Evolutionary conservation across 2,329 filamentous ascomycete genomes (phyloP).

Genomic region (Stachybotrys chartarum): DNA sequence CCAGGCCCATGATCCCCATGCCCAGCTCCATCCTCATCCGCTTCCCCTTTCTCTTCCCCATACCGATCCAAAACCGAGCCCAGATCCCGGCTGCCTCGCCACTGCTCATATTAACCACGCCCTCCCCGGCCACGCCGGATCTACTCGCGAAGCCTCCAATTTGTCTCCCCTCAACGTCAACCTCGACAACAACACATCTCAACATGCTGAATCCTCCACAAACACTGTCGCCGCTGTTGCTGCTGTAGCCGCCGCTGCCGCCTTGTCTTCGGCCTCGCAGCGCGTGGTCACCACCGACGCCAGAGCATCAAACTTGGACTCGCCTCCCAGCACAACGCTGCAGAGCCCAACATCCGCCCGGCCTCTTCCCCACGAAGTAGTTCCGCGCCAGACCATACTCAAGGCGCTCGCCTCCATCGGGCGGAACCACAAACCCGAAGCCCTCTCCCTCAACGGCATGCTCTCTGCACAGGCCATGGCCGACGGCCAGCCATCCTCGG

Average conservation of each 20-base stretch:
- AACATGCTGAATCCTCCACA: not conserved
- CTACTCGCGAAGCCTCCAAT: conserved; percentile 7
- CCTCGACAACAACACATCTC: not conserved
- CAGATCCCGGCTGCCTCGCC: conserved; percentile 9
- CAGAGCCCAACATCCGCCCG: conserved; percentile 33
- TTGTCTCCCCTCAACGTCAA: conserved; percentile 1
- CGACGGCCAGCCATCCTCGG: conserved; percentile 32
- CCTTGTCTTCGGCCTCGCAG: not conserved
- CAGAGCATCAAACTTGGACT: not conserved
- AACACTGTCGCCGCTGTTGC: conserved; percentile 4
- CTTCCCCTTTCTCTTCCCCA: not conserved
- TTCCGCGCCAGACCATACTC: conserved; percentile 75
- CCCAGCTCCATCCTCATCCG: conserved; percentile 5
- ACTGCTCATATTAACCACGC: not conserved
- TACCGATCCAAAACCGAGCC: not conserved
- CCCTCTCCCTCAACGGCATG: conserved; percentile 56
- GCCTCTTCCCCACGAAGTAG: conserved; percentile 51
- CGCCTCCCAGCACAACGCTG: not conserved
- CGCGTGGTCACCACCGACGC: conserved; percentile 3
- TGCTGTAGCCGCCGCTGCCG: conserved; percentile 5
- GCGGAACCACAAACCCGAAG: conserved; percentile 53
- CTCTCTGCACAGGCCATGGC: conserved; percentile 36
- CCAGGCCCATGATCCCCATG: not conserved
- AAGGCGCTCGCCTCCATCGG: conserved; percentile 69
- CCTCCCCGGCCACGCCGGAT: not conserved